Conservation (phyloP, 2,329 filamentous ascomycete species). For the Metarhizium humberi region DNA sequence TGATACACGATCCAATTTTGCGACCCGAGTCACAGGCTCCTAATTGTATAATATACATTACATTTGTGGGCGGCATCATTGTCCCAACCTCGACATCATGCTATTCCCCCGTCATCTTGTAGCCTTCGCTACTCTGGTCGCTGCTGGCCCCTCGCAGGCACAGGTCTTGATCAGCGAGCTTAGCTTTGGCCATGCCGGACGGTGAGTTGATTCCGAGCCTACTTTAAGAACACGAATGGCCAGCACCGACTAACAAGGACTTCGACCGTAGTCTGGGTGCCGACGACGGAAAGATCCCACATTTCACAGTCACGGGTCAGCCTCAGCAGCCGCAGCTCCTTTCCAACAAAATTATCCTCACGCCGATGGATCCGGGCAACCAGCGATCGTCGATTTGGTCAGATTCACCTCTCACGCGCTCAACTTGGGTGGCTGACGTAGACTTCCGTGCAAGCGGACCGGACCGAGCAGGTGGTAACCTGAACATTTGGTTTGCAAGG, state of each 20-base stretch:
- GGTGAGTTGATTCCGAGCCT: constrained; percentile 30
- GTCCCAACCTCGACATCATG: neutral
- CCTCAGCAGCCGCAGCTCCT: constrained; percentile 54
- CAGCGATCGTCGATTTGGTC: constrained; percentile 78
- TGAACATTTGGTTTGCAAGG: constrained; percentile 86
- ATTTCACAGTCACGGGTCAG: constrained; percentile 45
- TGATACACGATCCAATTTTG: neutral
- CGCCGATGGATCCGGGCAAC: constrained; percentile 78
- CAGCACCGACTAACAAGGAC: neutral
- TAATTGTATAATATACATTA: neutral
- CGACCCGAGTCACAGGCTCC: neutral
- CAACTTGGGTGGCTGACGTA: constrained; percentile 74
- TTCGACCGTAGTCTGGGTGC: neutral
- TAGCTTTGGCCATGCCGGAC: constrained; percentile 66
- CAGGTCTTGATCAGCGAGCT: constrained; percentile 62
- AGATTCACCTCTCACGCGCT: constrained; percentile 48
- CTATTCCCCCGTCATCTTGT: constrained; percentile 11
- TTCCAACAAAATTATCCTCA: constrained; percentile 87
- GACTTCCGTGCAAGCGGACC: constrained; percentile 82
- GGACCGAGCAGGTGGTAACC: constrained; percentile 76
- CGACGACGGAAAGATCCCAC: constrained; percentile 33
- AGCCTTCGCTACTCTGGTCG: constrained; percentile 32
- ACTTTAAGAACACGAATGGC: neutral
- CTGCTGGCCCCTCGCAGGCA: constrained; percentile 43
- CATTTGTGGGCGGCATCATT: neutral